Conservation (phyloP, 2,329 filamentous ascomycete species). For the Fusarium sp. region DNA sequence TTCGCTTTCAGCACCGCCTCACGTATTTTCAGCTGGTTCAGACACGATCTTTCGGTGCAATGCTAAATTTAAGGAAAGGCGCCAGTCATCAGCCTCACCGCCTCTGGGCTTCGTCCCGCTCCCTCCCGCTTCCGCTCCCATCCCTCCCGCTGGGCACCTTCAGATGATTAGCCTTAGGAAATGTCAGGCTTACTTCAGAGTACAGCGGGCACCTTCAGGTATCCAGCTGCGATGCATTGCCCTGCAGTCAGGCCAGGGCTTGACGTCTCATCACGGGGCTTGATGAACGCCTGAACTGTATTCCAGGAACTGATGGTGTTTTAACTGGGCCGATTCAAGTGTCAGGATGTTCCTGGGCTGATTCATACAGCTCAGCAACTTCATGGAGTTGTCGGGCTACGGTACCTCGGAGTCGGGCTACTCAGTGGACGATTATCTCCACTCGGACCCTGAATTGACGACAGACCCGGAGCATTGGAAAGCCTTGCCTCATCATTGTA, state of each 20-base stretch:
- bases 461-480: conserved; percentile 18
- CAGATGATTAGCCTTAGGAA: background rate
- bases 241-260: conserved; percentile 15
- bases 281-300: conserved; percentile 21
- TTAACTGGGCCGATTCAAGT: conserved; percentile 21
- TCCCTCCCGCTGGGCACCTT: conserved; percentile 44
- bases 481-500: conserved; percentile 24
- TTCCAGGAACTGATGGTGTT: conserved; percentile 20
- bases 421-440: conserved; percentile 16
- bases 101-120: conserved; percentile 46
- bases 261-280: conserved; percentile 27
- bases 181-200: conserved; percentile 29
- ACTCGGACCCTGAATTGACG: conserved; percentile 35
- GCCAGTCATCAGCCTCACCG: conserved; percentile 45
- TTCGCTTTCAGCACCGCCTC: conserved; percentile 35
- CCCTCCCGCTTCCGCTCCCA: conserved; percentile 43
- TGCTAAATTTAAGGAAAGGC: conserved; percentile 20
- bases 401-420: background rate
- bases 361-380: conserved; percentile 15
- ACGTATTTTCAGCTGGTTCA: conserved; percentile 27
- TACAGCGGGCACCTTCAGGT: conserved; percentile 12
- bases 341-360: conserved; percentile 34
- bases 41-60: conserved; percentile 11
- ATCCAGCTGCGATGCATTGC: conserved; percentile 10
- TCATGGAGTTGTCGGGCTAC: conserved; percentile 9